Evolutionary conservation across 2,329 filamentous ascomycete species (phyloP), one percentile per base, ranked within the genome.

Genomic region (Fusarium tricinctum): DNA sequence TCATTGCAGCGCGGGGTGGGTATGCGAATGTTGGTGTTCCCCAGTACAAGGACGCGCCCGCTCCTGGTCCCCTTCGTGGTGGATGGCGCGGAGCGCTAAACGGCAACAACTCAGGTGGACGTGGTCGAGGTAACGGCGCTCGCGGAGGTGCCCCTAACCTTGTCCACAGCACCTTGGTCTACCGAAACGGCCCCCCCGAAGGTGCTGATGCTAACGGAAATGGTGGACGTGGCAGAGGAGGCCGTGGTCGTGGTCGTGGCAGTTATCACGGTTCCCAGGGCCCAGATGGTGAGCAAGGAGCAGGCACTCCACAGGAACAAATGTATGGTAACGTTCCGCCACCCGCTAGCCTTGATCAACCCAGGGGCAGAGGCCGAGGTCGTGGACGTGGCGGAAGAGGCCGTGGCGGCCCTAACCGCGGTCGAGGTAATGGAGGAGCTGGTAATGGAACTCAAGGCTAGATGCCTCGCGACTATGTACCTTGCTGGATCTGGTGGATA

Each of bases 291-390:
- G 38, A 51, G 12, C 42, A 60, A 8, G 60, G 44, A 33, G 63
- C 51, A 51, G 54, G 58, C 23, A 53, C 61, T n/a, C 50, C 53
- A 7, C 58, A 73, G 20, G 72, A 73, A 60, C 73, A 73, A 45
- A 77, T 76, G 33, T 90, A 87, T 72, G 84, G 83, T 59, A 84
- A 84, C 17, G 86, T 90, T 9, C 87, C 88, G 30, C 90, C 90
- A 22, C 90, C 90, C 2, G 77, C 85, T 2, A 84, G 76, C 43
- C 78, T 91, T 14, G 84, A 90, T 66, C 73, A 79, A 19, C 74
- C 78, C 22, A 80, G 80, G 28, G 78, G 81, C 32, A 74, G 79
- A 39, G 78, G 80, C 6, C 78, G 80, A 32, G 79, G 81, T 10
- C 78, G 80, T 55, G 79, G 79, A 14, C 77, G 81, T 15, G 78